Evolutionary conservation across 2,329 filamentous ascomycete genomes (phyloP).

Genomic region (Claviceps pusilla): DNA sequence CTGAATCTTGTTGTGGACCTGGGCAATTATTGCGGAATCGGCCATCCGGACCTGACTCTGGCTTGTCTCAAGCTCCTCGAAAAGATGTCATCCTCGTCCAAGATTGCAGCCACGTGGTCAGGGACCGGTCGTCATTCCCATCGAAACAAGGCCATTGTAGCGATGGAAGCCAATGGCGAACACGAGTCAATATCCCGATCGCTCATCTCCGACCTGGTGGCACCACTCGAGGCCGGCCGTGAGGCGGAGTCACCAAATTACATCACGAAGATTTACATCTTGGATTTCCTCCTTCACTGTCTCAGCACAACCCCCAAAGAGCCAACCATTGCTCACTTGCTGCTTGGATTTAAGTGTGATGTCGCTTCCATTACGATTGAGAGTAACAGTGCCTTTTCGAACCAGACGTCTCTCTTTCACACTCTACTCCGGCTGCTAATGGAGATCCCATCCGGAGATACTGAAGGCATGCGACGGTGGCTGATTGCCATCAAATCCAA

Average conservation of each 20-base stretch:
- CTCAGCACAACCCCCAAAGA: slow-evolving; percentile 58
- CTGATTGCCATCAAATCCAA: slow-evolving; percentile 54
- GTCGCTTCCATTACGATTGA: slow-evolving; percentile 55
- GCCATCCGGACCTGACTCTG: slow-evolving; percentile 65
- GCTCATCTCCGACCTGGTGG: slow-evolving; percentile 53
- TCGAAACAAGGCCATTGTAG: slow-evolving; percentile 73
- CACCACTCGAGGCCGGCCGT: slow-evolving; percentile 56
- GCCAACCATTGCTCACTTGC: slow-evolving; percentile 77
- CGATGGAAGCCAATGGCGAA: slow-evolving; percentile 70
- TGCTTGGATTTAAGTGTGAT: slow-evolving; percentile 75
- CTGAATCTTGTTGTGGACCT: slow-evolving; percentile 66
- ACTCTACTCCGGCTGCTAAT: slow-evolving; percentile 58
- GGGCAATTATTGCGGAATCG: slow-evolving; percentile 73
- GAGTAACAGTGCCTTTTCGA: slow-evolving; percentile 53
- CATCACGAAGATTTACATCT: slow-evolving; percentile 65
- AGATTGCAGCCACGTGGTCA: slow-evolving; percentile 55
- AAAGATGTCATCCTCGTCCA: slow-evolving; percentile 71
- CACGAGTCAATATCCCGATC: slow-evolving; percentile 64
- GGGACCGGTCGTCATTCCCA: slow-evolving; percentile 47
- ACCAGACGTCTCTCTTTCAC: slow-evolving; percentile 68
- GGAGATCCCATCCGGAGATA: slow-evolving; percentile 49
- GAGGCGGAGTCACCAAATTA: slow-evolving; percentile 58
- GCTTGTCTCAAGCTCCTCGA: slow-evolving; percentile 70
- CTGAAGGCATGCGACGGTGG: slow-evolving; percentile 49
- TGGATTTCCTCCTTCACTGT: slow-evolving; percentile 75